Conservation (phyloP, 805 yeast species). For the Teunomyces funiuensis region DNA sequence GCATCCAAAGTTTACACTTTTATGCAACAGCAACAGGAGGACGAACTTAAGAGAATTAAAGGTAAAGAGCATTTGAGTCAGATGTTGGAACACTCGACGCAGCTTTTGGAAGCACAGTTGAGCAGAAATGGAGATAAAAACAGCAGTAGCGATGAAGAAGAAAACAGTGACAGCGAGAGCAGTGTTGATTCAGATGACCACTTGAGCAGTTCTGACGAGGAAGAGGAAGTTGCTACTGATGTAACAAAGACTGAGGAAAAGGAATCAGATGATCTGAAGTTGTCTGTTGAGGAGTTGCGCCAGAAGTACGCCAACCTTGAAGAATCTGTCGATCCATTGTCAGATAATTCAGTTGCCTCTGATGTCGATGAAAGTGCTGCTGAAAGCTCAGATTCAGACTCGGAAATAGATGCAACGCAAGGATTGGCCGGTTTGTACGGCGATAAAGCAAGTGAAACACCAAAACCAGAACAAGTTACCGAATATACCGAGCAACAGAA, state of each 20-base stretch:
- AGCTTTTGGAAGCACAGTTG: constrained; percentile 81
- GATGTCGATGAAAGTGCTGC: constrained; percentile 14
- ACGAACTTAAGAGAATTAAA: constrained; percentile 71
- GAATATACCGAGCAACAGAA: constrained; percentile 38
- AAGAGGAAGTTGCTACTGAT: constrained; percentile 7
- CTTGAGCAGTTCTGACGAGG: constrained; percentile 22
- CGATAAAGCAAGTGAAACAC: constrained; percentile 6
- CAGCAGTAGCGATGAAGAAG: constrained; percentile 13
- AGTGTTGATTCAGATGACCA: constrained; percentile 20
- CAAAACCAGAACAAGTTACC: not conserved
- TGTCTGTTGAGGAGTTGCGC: constrained; percentile 56
- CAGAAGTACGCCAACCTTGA: constrained; percentile 54
- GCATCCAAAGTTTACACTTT: constrained; percentile 81
- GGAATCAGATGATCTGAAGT: constrained; percentile 40
- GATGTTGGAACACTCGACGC: constrained; percentile 89
- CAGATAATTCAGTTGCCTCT: constrained; percentile 13
- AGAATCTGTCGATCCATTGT: constrained; percentile 18
- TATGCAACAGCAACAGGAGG: constrained; percentile 73
- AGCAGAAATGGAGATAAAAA: constrained; percentile 32
- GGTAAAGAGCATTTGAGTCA: constrained; percentile 87
- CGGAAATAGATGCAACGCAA: constrained; percentile 10
- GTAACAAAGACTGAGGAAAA: not conserved
- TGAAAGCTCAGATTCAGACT: constrained; percentile 13
- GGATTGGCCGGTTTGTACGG: constrained; percentile 27
- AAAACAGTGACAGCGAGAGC: constrained; percentile 20